A percentile compares a stretch with the other conserved stretches of the same genome.
phyloP scores from a whole-genome alignment of 2,329 filamentous ascomycete species.

The Hypoxylon rubiginosum region DNA sequence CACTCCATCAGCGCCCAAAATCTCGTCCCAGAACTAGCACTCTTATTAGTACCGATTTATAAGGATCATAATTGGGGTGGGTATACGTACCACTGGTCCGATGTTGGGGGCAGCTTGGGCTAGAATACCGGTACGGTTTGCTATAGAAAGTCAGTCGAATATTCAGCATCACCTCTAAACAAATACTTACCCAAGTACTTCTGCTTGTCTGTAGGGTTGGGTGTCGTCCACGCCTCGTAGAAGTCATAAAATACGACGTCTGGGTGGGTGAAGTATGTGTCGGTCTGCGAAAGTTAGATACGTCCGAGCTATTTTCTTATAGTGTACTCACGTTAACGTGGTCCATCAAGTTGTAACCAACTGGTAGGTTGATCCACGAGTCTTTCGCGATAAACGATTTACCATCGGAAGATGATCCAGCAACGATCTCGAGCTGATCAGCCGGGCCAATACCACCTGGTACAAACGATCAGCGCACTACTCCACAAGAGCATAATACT shows the following conservation, averaged over 20 bases:
- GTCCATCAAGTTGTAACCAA: conserved; percentile 71
- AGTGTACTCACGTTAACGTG: conserved; percentile 59
- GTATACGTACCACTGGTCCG: conserved; percentile 63
- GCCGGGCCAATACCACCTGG: conserved; percentile 72
- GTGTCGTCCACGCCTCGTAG: conserved; percentile 69
- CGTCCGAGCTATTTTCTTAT: neutral
- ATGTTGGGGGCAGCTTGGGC: conserved; percentile 75
- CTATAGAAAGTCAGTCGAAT: conserved; percentile 36
- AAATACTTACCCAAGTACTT: conserved; percentile 60
- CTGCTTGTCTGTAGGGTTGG: conserved; percentile 58
- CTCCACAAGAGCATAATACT: neutral
- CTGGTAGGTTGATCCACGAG: conserved; percentile 70
- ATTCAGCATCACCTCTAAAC: neutral
- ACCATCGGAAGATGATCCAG: conserved; percentile 61
- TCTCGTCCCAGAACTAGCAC: conserved; percentile 66
- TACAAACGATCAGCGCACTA: conserved; percentile 20
- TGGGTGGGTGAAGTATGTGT: conserved; percentile 61
- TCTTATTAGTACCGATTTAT: conserved; percentile 19
- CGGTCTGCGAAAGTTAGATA: conserved; percentile 53
- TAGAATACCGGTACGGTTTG: conserved; percentile 65
- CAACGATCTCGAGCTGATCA: conserved; percentile 69
- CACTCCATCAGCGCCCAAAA: conserved; percentile 68
- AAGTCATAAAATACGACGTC: conserved; percentile 74
- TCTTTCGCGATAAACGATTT: conserved; percentile 63
- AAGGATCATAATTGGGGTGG: neutral